These are phyloP conservation scores for Corinectria fuckeliana DNA, from an alignment of 2,329 filamentous ascomycete genomes.

Conservation along the genomic window DNA sequence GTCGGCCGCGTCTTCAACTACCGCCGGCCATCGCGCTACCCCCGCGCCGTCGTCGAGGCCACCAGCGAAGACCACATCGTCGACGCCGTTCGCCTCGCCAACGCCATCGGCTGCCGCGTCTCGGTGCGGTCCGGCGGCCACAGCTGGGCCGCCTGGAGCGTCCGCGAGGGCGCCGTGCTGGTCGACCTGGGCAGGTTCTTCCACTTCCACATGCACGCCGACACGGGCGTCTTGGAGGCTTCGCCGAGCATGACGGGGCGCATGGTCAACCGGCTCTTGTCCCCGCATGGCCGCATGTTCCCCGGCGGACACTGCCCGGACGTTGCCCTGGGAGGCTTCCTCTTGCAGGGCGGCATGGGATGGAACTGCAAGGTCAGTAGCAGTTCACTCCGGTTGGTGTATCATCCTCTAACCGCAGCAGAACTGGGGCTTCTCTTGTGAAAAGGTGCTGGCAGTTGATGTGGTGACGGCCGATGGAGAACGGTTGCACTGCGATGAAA, in stretches of 20 bases:
- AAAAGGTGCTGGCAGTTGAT: conserved; percentile 52
- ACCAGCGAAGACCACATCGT: conserved; percentile 45
- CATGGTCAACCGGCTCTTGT: conserved; percentile 49
- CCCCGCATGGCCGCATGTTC: conserved; percentile 52
- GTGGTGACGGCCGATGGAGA: conserved; percentile 54
- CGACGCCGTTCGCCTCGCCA: conserved; percentile 48
- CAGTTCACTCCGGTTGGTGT: not conserved
- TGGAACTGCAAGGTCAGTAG: conserved; percentile 59
- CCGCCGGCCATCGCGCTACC: conserved; percentile 44
- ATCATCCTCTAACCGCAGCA: conserved; percentile 24
- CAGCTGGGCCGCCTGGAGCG: conserved; percentile 56
- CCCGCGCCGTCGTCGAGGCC: conserved; percentile 51
- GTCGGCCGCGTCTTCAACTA: conserved; percentile 53
- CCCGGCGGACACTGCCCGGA: conserved; percentile 62
- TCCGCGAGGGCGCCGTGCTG: conserved; percentile 53
- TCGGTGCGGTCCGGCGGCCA: conserved; percentile 58
- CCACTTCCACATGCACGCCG: conserved; percentile 47
- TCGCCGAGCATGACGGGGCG: conserved; percentile 57
- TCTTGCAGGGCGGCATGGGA: conserved; percentile 64
- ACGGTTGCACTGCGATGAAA: conserved; percentile 43
- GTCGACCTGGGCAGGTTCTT: conserved; percentile 44
- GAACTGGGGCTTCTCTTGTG: conserved; percentile 64
- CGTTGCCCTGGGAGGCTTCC: conserved; percentile 62
- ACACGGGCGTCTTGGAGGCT: conserved; percentile 46
- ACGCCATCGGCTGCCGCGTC: conserved; percentile 39